Base-by-base conservation (phyloP, 2,329 filamentous ascomycete species). In the Claviceps lovelessii region DNA sequence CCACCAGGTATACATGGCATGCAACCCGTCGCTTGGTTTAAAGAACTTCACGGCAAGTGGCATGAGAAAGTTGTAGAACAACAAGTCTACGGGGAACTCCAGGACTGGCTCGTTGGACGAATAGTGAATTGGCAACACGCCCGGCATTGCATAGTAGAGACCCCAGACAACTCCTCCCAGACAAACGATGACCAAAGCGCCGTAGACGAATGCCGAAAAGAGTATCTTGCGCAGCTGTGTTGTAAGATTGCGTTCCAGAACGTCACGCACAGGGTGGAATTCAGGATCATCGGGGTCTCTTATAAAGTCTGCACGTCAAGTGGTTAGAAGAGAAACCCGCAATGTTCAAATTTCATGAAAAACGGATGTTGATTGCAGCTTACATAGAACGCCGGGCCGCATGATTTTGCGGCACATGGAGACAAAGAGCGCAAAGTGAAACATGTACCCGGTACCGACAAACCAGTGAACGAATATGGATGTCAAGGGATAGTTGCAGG, bases 391-490 rank as follows among this genome's bases (percentile, higher is more conserved):
- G 52, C 93, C 93, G 61, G 83, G 89, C 59, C 93, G 85, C 85
- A 98, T 88, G 56, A 97, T 95, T 73, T 95, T 96, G 58, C 93
- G 85, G 70, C 93, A 98, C 90, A 98, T 97, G 55, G 90, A 94
- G 19, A 98, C 93, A 66, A 98, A 98, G 3, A 98, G 79, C 5
- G 93, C 93, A 67, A 98, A 98, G 67, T 98, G 93, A 72, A 98
- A 98, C 94, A 98, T 98, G 70, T 98, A 98, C 59, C 90, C 95
- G 4, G 93, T 98, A 51, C 93, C 93, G 55, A 96, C 85, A 65
- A 98, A 98, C 93, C 93, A 98, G 68, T 98, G 93, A 53, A 97
- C 86, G 67, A 98, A 98, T 15, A 94, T 81, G 15, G 91, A 95
- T 0, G 90, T 96, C 60, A 91, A 78, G 0, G 93, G 93, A 57